Conservation (phyloP, 345 rosid genomes). For the Aquilaria yunnanensis region DNA sequence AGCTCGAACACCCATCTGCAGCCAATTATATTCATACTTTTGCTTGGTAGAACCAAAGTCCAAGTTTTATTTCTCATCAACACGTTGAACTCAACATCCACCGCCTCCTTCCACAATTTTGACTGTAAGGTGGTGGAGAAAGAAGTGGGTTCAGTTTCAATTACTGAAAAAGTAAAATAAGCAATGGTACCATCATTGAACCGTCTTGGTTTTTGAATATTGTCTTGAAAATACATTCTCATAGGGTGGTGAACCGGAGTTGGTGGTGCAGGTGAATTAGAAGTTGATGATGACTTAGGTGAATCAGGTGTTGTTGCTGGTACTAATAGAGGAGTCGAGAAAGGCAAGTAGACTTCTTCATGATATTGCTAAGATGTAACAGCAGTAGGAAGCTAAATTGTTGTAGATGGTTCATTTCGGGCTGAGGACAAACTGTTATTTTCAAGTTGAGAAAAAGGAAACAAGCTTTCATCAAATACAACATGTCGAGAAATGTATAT, state of each 20-base stretch:
- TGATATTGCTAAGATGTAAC: neutral
- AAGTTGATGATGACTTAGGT: neutral
- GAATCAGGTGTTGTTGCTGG: neutral
- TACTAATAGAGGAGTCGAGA: no score
- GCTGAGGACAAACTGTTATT: no score
- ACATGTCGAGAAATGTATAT: neutral
- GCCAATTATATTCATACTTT: neutral
- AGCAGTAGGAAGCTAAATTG: neutral
- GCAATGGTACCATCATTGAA: neutral
- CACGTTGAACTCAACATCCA: neutral
- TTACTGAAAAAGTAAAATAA: neutral
- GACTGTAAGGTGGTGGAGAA: no score
- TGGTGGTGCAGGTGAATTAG: neutral
- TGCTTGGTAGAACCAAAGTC: neutral
- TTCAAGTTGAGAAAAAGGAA: neutral
- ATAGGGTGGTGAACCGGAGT: no score
- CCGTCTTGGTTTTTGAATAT: no score
- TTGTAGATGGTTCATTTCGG: no score
- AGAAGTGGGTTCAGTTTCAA: neutral
- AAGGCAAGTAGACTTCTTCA: no score
- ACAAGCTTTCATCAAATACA: neutral
- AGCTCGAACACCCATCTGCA: neutral
- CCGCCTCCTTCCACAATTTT: neutral
- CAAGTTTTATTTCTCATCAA: neutral
- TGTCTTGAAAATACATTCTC: no score